Base-by-base conservation (phyloP, 2,329 filamentous ascomycete species). In the Cladosporium sp. region DNA sequence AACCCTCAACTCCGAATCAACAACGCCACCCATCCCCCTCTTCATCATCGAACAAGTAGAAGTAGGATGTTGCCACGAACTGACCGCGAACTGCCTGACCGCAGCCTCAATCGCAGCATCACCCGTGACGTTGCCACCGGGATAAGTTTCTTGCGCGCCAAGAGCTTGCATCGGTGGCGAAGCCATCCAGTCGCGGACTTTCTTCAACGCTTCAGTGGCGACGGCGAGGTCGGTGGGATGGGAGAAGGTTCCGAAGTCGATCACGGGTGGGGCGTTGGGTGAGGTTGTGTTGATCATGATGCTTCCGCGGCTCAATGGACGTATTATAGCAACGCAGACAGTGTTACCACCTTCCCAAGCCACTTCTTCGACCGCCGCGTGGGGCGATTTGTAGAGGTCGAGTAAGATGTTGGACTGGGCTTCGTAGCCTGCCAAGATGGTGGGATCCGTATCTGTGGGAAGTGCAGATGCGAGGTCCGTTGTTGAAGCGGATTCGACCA, bases 171-270 rank as follows among this genome's bases (percentile, higher is more conserved):
- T 68, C 6, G 69, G 63, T 2, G 65, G 61, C 1, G 64, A 64
- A 12, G 66, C 64, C 64, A 70, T 71, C 58, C 73, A 73, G 20
- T 61, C 54, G 4, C 74, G 65, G 22, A 71, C 73, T 61, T 65
- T 72, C 17, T 71, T 64, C 1, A 75, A 60, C 49, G 72, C 68
- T 35, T 70, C 70, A 0, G 69, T 64, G 0, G 75, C 49, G 24
- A 75, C 64, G n/a, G 65, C 61, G 5, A 65, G 60, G 56, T 77
- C 75, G 10, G 71, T 59, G 0, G 72, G 73, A 58, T 75, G 73
- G 28, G 68, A 62, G 15, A 73, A 61, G 1, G 72, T 65, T 53
- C 69, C 69, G 58, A 65, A 73, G 35, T 71, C 61, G 7, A 74
- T 64, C 6, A 73, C 47, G 2, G 73, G 73, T 2, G 58, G 61